Percentiles rank a stretch among this genome's conserved stretches.
Conservation (phyloP, 371 early-diverging fungal species). For the Mortierella sp. region DNA sequence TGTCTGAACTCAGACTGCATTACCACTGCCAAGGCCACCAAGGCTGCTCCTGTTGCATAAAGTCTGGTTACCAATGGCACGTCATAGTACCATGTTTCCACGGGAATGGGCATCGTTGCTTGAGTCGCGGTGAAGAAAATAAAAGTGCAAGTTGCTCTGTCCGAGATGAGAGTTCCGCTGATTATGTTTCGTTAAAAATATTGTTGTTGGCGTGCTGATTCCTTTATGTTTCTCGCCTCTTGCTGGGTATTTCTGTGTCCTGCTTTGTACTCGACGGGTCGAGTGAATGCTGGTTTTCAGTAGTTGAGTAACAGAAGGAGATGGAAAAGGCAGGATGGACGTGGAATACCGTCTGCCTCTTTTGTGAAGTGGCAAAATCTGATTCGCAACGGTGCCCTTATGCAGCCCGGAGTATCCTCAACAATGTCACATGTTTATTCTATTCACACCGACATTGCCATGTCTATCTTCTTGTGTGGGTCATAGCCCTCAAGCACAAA, state of each 20-base stretch:
- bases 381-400: slow-evolving; percentile 12
- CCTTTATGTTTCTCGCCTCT: no score
- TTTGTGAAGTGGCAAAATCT: slow-evolving; percentile 39
- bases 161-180: neutral
- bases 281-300: neutral
- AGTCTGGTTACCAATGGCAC: slow-evolving; percentile 89
- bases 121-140: neutral
- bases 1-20: no score
- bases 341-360: no score
- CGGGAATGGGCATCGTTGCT: slow-evolving; percentile 60
- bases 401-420: slow-evolving; percentile 6
- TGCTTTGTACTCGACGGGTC: no score
- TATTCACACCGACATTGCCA: slow-evolving; percentile 93
- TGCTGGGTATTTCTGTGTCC: neutral
- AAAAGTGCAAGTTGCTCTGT: neutral
- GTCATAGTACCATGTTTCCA: slow-evolving; percentile 94
- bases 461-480: slow-evolving; percentile 92
- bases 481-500: slow-evolving; percentile 89
- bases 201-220: no score
- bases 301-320: neutral
- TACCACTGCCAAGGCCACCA: slow-evolving; percentile 84
- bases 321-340: neutral
- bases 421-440: neutral
- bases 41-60: slow-evolving; percentile 83
- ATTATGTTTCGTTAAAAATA: no score